These are phyloP conservation scores for Sanghuangporus sanghuang DNA, from an alignment of 1,284 basidiomycete genomes.

Conservation along the genomic window DNA sequence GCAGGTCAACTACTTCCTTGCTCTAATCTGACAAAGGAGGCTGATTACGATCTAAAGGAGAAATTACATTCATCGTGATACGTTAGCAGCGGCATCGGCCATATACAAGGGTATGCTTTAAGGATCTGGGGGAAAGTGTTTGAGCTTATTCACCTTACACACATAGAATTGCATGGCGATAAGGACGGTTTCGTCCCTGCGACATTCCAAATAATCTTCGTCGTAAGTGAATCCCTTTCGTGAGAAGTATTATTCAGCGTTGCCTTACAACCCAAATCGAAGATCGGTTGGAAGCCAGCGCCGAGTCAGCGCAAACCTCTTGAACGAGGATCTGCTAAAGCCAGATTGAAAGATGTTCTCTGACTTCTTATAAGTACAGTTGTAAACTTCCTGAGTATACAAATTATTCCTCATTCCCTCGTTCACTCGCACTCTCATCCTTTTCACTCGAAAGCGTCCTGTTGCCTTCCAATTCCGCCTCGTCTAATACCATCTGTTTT, in stretches of 20 bases:
- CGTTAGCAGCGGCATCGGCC: constrained; percentile 83
- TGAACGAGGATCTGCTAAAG: constrained; percentile 78
- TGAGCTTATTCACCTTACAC: background rate
- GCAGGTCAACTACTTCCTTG: constrained; percentile 44
- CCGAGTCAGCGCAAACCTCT: constrained; percentile 82
- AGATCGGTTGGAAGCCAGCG: constrained; percentile 99
- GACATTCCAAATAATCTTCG: constrained; percentile 94
- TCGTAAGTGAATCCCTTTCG: constrained; percentile 47
- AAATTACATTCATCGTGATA: constrained; percentile 76
- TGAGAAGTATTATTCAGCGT: background rate
- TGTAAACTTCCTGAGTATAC: background rate
- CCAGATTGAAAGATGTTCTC: constrained; percentile 78
- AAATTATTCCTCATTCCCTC: background rate
- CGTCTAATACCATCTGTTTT: constrained; percentile 9
- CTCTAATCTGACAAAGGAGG: background rate
- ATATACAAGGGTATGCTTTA: constrained; percentile 78
- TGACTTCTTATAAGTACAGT: background rate
- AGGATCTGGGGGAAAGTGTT: background rate
- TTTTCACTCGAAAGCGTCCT: background rate
- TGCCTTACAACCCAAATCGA: constrained; percentile 14
- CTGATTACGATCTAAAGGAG: constrained; percentile 38
- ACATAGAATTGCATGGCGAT: constrained; percentile 76
- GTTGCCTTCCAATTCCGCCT: background rate
- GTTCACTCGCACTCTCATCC: background rate
- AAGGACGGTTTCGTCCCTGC: constrained; percentile 85